A percentile compares a stretch with the other conserved stretches of the same genome.
phyloP scores from a whole-genome alignment of 768 basidiomycete species.

The Kwoniella dendrophila region DNA sequence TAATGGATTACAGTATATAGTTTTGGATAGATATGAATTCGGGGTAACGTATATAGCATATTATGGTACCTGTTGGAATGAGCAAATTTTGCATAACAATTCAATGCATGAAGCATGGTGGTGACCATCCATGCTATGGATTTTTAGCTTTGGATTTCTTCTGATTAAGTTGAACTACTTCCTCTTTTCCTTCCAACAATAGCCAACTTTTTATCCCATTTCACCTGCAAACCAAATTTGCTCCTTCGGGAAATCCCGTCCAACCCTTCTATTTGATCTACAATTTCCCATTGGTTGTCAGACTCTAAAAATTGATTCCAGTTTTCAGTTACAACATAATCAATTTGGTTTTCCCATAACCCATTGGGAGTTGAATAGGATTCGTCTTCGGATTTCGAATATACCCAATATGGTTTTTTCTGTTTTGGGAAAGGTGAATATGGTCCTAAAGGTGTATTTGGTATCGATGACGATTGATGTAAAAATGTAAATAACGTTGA shows the following conservation, averaged over 20 bases:
- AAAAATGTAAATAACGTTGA: conserved; percentile 78
- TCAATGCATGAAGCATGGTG: no score
- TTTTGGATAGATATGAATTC: neutral
- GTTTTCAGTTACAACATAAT: conserved; percentile 41
- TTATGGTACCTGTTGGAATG: no score
- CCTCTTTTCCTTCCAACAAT: conserved; percentile 16
- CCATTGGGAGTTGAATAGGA: conserved; percentile 24
- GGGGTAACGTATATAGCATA: neutral
- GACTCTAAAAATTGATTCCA: conserved; percentile 13
- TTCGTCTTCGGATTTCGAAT: conserved; percentile 75
- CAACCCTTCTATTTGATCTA: conserved; percentile 30
- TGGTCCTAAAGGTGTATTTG: neutral
- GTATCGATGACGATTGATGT: conserved; percentile 33
- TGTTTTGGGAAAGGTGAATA: conserved; percentile 13
- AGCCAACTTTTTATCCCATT: conserved; percentile 28
- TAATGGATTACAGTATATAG: no score
- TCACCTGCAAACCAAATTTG: conserved; percentile 29
- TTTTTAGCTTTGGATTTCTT: no score
- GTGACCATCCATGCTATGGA: no score
- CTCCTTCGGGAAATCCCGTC: conserved; percentile 31
- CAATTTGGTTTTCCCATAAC: conserved; percentile 24
- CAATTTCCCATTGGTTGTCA: conserved; percentile 32
- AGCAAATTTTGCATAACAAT: no score
- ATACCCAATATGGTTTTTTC: conserved; percentile 61
- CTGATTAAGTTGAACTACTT: no score